phyloP scores from a whole-genome alignment of 1,284 basidiomycete genomes.

The Cutaneotrichosporon dermatis region DNA sequence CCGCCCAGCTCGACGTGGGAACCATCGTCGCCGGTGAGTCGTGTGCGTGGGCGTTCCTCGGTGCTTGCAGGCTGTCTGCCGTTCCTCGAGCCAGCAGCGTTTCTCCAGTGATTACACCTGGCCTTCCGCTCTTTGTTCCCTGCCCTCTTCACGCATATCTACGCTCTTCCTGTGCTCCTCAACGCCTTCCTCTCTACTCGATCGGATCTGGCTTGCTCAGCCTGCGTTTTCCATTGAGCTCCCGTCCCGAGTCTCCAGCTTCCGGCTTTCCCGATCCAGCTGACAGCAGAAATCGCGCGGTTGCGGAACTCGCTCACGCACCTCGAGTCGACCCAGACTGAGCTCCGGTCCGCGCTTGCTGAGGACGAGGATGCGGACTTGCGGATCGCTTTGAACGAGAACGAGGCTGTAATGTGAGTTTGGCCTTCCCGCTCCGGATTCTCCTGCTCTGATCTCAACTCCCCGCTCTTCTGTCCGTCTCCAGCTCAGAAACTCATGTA shows the following conservation, averaged over 20 bases:
- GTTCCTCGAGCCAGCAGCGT: not conserved
- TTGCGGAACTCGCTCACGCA: conserved; percentile 67
- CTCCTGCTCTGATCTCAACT: too few species aligned
- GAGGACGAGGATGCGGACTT: conserved; percentile 49
- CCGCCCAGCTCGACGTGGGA: conserved; percentile 60
- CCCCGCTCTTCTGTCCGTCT: too few species aligned
- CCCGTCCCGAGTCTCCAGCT: not conserved
- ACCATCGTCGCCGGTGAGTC: conserved; percentile 64
- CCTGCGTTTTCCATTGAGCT: too few species aligned
- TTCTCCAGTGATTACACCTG: conserved; percentile 53
- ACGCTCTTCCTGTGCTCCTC: too few species aligned
- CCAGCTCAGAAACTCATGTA: too few species aligned
- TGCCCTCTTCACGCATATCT: too few species aligned
- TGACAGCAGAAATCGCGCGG: conserved; percentile 62
- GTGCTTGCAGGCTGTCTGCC: too few species aligned
- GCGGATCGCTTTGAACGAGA: conserved; percentile 55
- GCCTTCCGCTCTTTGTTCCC: too few species aligned
- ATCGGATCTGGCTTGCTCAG: not conserved
- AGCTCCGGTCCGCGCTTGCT: conserved; percentile 54
- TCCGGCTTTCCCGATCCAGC: not conserved
- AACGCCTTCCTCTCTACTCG: not conserved
- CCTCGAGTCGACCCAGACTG: conserved; percentile 60
- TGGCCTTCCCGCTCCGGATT: too few species aligned
- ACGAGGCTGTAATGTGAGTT: conserved; percentile 56
- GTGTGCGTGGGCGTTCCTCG: too few species aligned